These are phyloP conservation scores for Penicillium daleae DNA, from an alignment of 495 filamentous ascomycete genomes.

Conservation along the genomic window DNA sequence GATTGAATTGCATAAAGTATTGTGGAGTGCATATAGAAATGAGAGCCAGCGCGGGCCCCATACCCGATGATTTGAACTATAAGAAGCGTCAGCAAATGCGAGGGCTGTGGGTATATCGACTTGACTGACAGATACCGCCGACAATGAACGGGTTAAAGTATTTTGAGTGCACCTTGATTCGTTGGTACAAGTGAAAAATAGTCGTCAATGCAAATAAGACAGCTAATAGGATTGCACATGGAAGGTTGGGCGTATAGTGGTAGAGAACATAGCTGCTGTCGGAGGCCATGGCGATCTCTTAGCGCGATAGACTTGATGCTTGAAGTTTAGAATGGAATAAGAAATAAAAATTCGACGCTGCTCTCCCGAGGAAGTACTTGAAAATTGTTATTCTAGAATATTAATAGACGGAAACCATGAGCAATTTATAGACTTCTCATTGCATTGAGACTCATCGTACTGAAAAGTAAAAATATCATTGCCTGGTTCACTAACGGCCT, in stretches of 20 bases:
- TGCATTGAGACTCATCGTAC: not conserved
- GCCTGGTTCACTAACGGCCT: not conserved
- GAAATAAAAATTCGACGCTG: not conserved
- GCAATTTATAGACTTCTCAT: not conserved
- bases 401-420: not conserved
- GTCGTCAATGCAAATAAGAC: conserved; percentile 28
- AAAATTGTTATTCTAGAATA: not conserved
- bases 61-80: conserved; percentile 60
- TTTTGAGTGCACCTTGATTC: conserved; percentile 56
- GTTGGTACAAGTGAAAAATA: conserved; percentile 12
- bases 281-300: not conserved
- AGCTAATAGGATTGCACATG: conserved; percentile 12
- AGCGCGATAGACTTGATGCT: not conserved
- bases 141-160: conserved; percentile 64
- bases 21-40: conserved; percentile 14
- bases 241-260: conserved; percentile 16
- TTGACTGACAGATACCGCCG: conserved; percentile 57
- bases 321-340: not conserved
- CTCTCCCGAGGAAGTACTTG: not conserved
- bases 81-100: not conserved
- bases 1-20: conserved; percentile 34
- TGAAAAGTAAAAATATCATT: not conserved
- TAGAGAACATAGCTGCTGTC: conserved; percentile 11
- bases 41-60: conserved; percentile 46
- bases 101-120: not conserved